Evolutionary conservation across 139 green algal genomes (phyloP).

Genomic region (Yamagishiella unicocca): DNA sequence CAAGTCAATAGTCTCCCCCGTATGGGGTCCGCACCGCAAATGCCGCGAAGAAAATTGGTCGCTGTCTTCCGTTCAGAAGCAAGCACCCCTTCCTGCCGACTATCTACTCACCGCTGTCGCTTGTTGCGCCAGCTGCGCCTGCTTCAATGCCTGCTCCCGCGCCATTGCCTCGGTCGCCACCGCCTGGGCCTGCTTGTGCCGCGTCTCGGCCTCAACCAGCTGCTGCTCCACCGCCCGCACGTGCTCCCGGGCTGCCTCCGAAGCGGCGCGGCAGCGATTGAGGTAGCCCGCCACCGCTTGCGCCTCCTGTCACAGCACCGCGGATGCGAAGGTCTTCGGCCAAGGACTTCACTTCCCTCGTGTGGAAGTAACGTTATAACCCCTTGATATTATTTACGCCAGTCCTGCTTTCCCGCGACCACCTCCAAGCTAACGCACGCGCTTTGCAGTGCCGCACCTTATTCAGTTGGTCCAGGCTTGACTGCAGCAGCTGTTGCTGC

Average conservation of each 20-base stretch:
- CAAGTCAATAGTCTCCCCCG: too few relatives aligned
- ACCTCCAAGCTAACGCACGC: too few relatives aligned
- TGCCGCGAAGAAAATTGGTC: too few relatives aligned
- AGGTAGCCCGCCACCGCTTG: conserved; percentile 12
- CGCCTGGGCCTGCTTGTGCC: neutral
- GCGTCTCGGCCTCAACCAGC: conserved; percentile 25
- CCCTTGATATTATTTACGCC: too few relatives aligned
- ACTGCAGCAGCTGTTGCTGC: conserved; percentile 20
- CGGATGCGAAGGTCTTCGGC: too few relatives aligned
- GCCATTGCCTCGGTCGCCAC: neutral
- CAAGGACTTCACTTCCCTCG: too few relatives aligned
- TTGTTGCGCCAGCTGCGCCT: neutral
- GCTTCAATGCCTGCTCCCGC: neutral
- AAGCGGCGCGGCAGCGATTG: neutral
- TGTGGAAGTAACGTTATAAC: too few relatives aligned
- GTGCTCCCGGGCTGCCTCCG: neutral
- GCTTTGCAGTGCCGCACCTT: too few relatives aligned
- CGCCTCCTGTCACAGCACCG: conserved; percentile 14
- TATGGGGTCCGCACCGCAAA: too few relatives aligned
- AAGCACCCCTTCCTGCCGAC: too few relatives aligned
- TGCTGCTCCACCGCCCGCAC: neutral
- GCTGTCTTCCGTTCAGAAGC: too few relatives aligned
- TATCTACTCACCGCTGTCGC: neutral
- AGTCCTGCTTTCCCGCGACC: too few relatives aligned
- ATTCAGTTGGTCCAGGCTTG: neutral